Base-by-base conservation (phyloP, 371 early-diverging fungal genomes). In the Mortierella sp. region DNA sequence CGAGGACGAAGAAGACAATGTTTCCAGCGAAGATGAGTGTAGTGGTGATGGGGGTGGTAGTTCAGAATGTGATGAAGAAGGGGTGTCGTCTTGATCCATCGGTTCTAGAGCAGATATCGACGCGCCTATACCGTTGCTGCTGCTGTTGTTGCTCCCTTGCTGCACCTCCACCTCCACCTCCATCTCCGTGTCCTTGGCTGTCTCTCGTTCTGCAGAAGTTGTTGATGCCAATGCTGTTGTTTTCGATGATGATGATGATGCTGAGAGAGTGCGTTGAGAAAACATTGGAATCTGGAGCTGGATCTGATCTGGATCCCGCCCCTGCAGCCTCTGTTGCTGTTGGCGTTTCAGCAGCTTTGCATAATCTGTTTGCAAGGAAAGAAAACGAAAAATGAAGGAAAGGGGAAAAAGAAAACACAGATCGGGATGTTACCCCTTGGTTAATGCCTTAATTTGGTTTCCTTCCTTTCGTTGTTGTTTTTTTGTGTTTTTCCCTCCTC, bases 291-390 rank as follows among this genome's bases (percentile, higher is more conserved):
- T 16, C 26, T 55, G 26, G 55, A 55, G 37, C 1, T 58, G 41
- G 7, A 43, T 24, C 31, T 55, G 70, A 4, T 69, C 29, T 10
- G 37, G 64, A 7, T 63, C 48, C 7, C 63, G 40, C n/a, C 37
- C 64, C 50, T 71, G 71, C 19, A 65, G 19, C 37, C 19, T 50
- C 47, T 70, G 63, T 0, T 71, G 50, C n/a, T 70, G 61, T 14
- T 73, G 68, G 22, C 74, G 74, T 39, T 73, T 73, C 45, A 67
- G 34, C 16, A 73, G 40, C 26, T 73, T 73, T 58, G 74, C 74
- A 58, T 73, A 73, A 39, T 73, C 74, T 73, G 67, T 55, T 45
- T 39, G 48, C 0, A 45, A 43, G 6, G 16, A 48, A 47, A 24
- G 10, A 24, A 48, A 48, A 50, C 5, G 19, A 31, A 66, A 26